A percentile compares a stretch with the other conserved stretches of the same genome.
These are phyloP conservation scores for Trichoderma semiorbis DNA, from an alignment of 2,329 filamentous ascomycete genomes.

Conservation along the genomic window DNA sequence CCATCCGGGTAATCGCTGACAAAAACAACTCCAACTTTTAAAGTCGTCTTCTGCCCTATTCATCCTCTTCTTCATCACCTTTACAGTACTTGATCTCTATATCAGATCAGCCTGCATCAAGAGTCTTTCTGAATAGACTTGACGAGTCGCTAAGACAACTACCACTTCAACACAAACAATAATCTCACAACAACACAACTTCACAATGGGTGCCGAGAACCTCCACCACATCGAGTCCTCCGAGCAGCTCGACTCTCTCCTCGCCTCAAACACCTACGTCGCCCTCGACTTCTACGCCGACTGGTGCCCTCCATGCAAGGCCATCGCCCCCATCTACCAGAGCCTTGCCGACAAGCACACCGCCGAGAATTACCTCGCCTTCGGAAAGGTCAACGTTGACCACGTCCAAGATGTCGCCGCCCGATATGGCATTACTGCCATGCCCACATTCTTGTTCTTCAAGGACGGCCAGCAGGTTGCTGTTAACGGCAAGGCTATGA, in stretches of 20 bases:
- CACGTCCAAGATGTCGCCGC: slow-evolving; percentile 69
- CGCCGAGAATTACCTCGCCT: slow-evolving; percentile 56
- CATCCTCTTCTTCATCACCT: neutral
- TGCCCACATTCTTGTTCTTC: slow-evolving; percentile 92
- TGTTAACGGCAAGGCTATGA: slow-evolving; percentile 31
- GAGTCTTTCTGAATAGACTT: neutral
- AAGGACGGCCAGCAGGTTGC: slow-evolving; percentile 57
- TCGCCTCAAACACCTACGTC: slow-evolving; percentile 40
- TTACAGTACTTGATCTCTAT: neutral
- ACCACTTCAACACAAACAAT: too few relatives aligned
- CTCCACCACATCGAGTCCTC: slow-evolving; percentile 31
- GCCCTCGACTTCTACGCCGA: slow-evolving; percentile 49
- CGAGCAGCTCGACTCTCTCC: slow-evolving; percentile 36
- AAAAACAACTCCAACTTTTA: neutral
- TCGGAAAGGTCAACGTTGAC: slow-evolving; percentile 92
- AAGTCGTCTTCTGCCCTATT: neutral
- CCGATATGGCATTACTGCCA: slow-evolving; percentile 77
- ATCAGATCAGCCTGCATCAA: neutral
- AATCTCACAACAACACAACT: neutral
- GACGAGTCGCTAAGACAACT: neutral
- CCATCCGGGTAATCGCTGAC: neutral
- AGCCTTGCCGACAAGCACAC: slow-evolving; percentile 28
- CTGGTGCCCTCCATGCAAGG: slow-evolving; percentile 51
- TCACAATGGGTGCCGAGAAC: slow-evolving; percentile 12
- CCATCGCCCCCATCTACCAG: slow-evolving; percentile 45